Evolutionary conservation across 768 basidiomycete species (phyloP), one percentile per base, ranked within the genome.

Genomic region (Psilocybe azurescens): DNA sequence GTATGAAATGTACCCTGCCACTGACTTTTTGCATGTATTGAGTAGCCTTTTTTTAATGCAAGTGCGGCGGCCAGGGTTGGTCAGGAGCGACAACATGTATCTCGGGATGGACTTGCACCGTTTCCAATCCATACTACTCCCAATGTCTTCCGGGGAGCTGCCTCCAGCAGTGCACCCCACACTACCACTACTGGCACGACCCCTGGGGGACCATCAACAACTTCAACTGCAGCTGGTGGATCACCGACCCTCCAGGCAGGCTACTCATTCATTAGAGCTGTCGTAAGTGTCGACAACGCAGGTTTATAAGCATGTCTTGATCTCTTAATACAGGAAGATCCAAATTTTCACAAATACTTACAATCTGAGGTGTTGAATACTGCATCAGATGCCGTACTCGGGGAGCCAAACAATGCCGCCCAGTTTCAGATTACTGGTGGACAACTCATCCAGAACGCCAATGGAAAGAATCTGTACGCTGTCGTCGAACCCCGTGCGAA

Each of bases 51-150:
- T 44, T 32, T 28, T n/a, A 18, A 58, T 50, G 24, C 24, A 41
- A 86, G 84, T 86, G 86, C 63, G 83, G 84, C 50, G 83, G 84
- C 7, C 76, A 73, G 53, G 82, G 81, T 3, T 86, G 83, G 81
- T 70, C 78, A 7, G 85, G 85, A 11, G 72, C 84, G 7, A 86
- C 84, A 3, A 69, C 73, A 2, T 88, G 85, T 61, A 74, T 79
- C 4, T 72, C 75, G 2, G 84, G 83, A 24, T 81, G 78, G 75
- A 71, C 73, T 6, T 86, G 85, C 71, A 79, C 73, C 2, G 70
- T 71, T 48, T 70, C 77, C 7, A 85, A 83, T 66, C 64, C 73
- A 9, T 86, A 78, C 61, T 86, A 85, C 69, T 85, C 79, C 3
- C 85, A 86, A 66, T 86, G 85, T 67, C 76, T 86, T 39, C 82